Evolutionary conservation across 495 filamentous ascomycete species (phyloP).

Genomic region (Lasiosphaeria hispida): DNA sequence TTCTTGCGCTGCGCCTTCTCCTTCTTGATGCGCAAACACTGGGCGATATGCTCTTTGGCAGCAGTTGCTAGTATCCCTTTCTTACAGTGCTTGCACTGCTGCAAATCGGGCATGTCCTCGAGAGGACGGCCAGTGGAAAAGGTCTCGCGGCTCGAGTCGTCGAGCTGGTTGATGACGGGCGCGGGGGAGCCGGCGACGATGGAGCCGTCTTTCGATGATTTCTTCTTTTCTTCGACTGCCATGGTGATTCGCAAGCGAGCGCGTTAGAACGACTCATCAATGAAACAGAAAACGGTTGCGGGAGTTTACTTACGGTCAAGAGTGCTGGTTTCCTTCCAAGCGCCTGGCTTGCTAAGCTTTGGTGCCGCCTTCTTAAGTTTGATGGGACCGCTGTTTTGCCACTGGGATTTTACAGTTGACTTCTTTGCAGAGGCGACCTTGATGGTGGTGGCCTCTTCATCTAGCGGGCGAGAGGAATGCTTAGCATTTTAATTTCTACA

Average conservation of each 20-base stretch:
- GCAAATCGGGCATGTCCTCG: constrained; percentile 62
- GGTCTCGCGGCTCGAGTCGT: constrained; percentile 63
- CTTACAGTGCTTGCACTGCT: constrained; percentile 82
- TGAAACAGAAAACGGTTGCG: not conserved
- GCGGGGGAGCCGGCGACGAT: constrained; percentile 48
- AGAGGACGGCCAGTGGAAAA: constrained; percentile 74
- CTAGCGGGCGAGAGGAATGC: constrained; percentile 16
- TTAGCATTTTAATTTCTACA: not conserved
- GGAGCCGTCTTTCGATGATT: constrained; percentile 33
- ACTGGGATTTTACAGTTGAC: constrained; percentile 36
- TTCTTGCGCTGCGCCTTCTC: constrained; percentile 76
- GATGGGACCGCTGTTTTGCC: constrained; percentile 47
- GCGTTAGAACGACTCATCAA: not conserved
- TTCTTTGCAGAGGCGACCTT: constrained; percentile 62
- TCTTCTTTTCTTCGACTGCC: constrained; percentile 44
- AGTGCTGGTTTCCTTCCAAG: constrained; percentile 52
- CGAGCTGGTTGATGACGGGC: constrained; percentile 68
- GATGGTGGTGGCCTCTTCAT: constrained; percentile 52
- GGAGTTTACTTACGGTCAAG: constrained; percentile 51
- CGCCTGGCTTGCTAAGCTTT: constrained; percentile 56
- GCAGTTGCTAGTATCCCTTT: constrained; percentile 63
- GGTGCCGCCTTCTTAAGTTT: constrained; percentile 65
- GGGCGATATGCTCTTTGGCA: constrained; percentile 62
- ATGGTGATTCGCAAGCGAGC: not conserved
- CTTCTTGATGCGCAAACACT: constrained; percentile 70